A percentile compares a stretch with the other conserved stretches of the same genome.
These are phyloP conservation scores for Pharnaceum exiguum DNA, from an alignment of 148 eudicot species.

Conservation along the genomic window DNA sequence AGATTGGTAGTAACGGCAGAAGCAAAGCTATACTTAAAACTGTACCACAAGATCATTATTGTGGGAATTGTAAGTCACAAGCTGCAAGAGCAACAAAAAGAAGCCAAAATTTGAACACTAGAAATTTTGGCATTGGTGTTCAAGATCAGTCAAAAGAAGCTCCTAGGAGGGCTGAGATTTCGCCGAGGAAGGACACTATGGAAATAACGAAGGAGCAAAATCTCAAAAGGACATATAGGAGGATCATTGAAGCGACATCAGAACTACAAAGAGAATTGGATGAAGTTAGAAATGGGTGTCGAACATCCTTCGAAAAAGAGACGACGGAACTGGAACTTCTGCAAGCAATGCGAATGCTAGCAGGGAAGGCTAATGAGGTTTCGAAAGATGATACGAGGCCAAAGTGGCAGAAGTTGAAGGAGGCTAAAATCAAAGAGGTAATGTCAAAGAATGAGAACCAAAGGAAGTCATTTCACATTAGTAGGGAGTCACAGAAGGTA, in stretches of 20 bases:
- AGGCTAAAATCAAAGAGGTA: slow-evolving; percentile 34
- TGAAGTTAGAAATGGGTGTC: slow-evolving; percentile 17
- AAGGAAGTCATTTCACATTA: slow-evolving; percentile 38
- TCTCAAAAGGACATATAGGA: slow-evolving; percentile 12
- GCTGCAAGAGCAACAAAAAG: slow-evolving; percentile 3
- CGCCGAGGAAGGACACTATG: slow-evolving; percentile 9
- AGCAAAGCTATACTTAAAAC: too few relatives aligned
- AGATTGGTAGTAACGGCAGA: neutral
- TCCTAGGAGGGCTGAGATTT: neutral
- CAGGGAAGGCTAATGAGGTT: slow-evolving; percentile 6
- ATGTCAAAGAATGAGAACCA: slow-evolving; percentile 35
- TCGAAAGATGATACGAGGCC: slow-evolving; percentile 1
- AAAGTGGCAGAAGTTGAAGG: slow-evolving; percentile 32
- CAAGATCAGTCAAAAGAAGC: neutral
- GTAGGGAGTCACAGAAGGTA: slow-evolving; percentile 16
- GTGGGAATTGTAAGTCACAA: slow-evolving; percentile 14
- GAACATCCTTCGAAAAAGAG: slow-evolving; percentile 21
- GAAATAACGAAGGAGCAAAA: slow-evolving; percentile 21
- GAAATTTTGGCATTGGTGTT: too few relatives aligned
- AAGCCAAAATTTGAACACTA: slow-evolving; percentile 9
- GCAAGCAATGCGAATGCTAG: slow-evolving; percentile 18
- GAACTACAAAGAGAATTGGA: slow-evolving; percentile 27
- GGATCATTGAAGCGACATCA: slow-evolving; percentile 25
- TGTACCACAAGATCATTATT: slow-evolving; percentile 3
- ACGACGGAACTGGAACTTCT: slow-evolving; percentile 11